A percentile compares a stretch with the other conserved stretches of the same genome.
Evolutionary conservation across 495 filamentous ascomycete species (phyloP).

Genomic region (Xylona heveae): DNA sequence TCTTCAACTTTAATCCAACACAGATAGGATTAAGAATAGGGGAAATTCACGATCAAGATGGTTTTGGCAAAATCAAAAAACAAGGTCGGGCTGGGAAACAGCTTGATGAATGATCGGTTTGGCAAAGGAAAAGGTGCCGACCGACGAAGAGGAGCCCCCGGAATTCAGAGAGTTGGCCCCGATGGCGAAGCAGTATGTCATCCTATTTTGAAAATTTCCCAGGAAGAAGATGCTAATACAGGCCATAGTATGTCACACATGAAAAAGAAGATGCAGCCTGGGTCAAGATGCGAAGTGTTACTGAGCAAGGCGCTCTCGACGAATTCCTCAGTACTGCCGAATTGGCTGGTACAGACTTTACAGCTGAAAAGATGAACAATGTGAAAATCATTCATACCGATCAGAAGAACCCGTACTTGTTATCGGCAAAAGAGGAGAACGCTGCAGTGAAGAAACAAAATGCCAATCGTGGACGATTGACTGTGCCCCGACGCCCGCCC

Average conservation of each 20-base stretch:
- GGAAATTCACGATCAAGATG: conserved; percentile 33
- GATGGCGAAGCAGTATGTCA: conserved; percentile 28
- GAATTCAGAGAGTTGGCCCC: conserved; percentile 35
- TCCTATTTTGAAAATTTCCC: background rate
- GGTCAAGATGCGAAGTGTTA: conserved; percentile 97
- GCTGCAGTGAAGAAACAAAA: conserved; percentile 58
- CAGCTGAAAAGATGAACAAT: conserved; percentile 95
- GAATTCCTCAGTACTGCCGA: conserved; percentile 74
- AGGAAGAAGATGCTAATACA: conserved; percentile 2
- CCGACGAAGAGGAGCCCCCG: conserved; percentile 34
- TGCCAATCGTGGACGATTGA: conserved; percentile 53
- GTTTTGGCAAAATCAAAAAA: conserved; percentile 90
- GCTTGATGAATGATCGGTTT: conserved; percentile 84
- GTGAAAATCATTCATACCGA: conserved; percentile 94
- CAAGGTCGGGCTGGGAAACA: conserved; percentile 75
- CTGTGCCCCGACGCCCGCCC: conserved; percentile 70
- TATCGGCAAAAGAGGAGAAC: conserved; percentile 73
- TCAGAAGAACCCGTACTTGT: conserved; percentile 85
- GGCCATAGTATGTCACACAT: conserved; percentile 41
- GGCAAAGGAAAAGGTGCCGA: conserved; percentile 68
- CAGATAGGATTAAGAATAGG: background rate
- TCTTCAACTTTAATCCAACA: background rate
- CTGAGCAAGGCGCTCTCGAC: conserved; percentile 89
- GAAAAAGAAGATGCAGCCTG: conserved; percentile 48
- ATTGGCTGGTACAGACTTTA: conserved; percentile 93